Conservation (phyloP, 345 rosid species). For the Bruguiera gymnorhiza region DNA sequence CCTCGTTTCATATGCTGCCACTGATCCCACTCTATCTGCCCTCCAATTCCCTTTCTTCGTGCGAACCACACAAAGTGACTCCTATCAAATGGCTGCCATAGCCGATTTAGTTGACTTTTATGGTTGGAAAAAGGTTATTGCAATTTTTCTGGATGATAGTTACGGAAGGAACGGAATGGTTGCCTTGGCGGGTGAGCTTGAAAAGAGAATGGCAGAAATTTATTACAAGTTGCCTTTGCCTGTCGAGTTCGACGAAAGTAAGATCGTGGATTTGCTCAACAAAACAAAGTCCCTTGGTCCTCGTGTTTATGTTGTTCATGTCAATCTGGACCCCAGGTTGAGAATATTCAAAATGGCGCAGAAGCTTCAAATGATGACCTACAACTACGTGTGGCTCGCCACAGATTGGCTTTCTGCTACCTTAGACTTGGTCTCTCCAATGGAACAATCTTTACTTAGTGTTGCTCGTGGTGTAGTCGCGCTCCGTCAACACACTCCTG, state of each 20-base stretch:
- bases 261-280: conserved; percentile 40
- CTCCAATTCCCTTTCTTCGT: conserved; percentile 72
- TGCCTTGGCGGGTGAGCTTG: conserved; percentile 51
- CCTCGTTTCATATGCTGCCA: conserved; percentile 75
- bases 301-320: conserved; percentile 76
- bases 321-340: conserved; percentile 60
- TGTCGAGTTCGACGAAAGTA: conserved; percentile 34
- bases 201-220: conserved; percentile 43
- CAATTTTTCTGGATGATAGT: conserved; percentile 67
- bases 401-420: conserved; percentile 90
- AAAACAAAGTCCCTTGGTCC: conserved; percentile 52
- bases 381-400: conserved; percentile 69
- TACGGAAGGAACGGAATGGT: conserved; percentile 76
- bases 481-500: conserved; percentile 66
- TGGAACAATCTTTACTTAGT: conserved; percentile 25
- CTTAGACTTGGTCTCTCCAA: conserved; percentile 52
- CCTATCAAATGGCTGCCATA: conserved; percentile 73
- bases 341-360: conserved; percentile 53
- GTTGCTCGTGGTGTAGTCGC: conserved; percentile 61
- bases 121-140: conserved; percentile 78
- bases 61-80: conserved; percentile 69
- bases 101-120: conserved; percentile 56
- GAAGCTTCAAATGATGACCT: conserved; percentile 69
- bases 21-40: conserved; percentile 88
- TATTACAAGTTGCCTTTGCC: conserved; percentile 55